Base-by-base conservation (phyloP, 2,329 filamentous ascomycete species). In the Fusarium tanahbumbuense region DNA sequence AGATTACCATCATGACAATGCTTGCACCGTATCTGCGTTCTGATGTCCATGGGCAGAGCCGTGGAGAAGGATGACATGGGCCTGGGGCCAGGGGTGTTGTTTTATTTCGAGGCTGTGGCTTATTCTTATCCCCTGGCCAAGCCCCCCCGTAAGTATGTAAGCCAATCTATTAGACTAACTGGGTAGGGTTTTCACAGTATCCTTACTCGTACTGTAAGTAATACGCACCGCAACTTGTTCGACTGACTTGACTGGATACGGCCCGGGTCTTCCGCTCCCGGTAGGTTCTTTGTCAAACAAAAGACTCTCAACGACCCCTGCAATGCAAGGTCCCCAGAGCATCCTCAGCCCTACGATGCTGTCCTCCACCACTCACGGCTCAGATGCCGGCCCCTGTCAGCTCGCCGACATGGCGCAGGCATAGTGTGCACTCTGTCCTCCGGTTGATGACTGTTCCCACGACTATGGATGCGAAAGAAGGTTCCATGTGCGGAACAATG, bases 391-490 rank as follows among this genome's bases (percentile, higher is more conserved):
- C 53, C 68, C 68, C 68, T 71, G 68, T 71, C 68, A 71, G 68
- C 68, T 71, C 64, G 64, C 30, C 68, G 68, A 70, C 68, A 72
- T 63, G 68, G 68, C 68, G 68, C 68, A 72, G 68, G 59, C 63
- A 46, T 56, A 48, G 16, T 54, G 15, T 54, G 45, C 45, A 32
- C 52, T 47, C 22, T 48, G 53, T 27, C 37, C 37, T 40, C 25
- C 30, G 20, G 8, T 28, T 65, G 45, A 65, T 67, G 61, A 60
- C 55, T 57, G 63, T 63, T 67, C 54, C 49, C 48, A 50, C 58
- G 48, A 65, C 45, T 47, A 56, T 37, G 18, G 34, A 37, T 48
- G 64, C 45, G 23, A 52, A 58, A 56, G 42, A 68, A 68, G 62
- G 65, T 68, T 68, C 64, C 64, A 68, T 68, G 40, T 42, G 44